These are phyloP conservation scores for Pseudocercospora eumusae DNA, from an alignment of 2,329 filamentous ascomycete species.

Conservation along the genomic window DNA sequence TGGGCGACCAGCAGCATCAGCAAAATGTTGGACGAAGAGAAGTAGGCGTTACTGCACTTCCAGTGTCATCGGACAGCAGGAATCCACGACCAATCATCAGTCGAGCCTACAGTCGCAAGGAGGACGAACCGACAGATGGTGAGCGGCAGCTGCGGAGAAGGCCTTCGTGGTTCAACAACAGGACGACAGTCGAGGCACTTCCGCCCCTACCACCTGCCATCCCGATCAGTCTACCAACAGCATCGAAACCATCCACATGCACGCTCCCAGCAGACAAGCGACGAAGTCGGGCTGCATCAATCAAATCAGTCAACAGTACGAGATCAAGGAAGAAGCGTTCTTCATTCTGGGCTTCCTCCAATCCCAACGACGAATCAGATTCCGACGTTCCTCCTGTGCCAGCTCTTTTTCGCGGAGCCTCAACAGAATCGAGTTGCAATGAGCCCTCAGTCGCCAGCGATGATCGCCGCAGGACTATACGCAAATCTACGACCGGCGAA, in stretches of 20 bases:
- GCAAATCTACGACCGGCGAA: not conserved
- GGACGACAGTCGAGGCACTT: conserved; percentile 18
- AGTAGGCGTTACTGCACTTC: not conserved
- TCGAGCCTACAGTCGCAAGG: conserved; percentile 5
- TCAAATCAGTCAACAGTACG: conserved; percentile 19
- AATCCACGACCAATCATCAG: conserved; percentile 7
- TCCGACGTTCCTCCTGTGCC: conserved; percentile 28
- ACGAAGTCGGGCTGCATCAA: conserved; percentile 21
- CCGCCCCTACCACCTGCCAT: conserved; percentile 22
- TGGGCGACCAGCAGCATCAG: conserved; percentile 10
- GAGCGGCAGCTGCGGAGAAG: conserved; percentile 8
- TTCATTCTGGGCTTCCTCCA: conserved; percentile 30
- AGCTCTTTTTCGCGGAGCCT: conserved; percentile 21
- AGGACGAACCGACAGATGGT: not conserved
- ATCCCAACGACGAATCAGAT: conserved; percentile 30
- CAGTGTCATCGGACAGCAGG: not conserved
- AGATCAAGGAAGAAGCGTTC: conserved; percentile 21
- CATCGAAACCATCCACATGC: conserved; percentile 21
- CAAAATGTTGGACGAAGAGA: conserved; percentile 11
- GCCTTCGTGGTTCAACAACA: conserved; percentile 18
- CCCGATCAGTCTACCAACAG: conserved; percentile 17
- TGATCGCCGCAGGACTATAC: not conserved
- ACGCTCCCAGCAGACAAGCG: conserved; percentile 22
- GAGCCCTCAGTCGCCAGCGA: conserved; percentile 14
- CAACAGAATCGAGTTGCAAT: conserved; percentile 20